phyloP scores from a whole-genome alignment of 495 filamentous ascomycete species.

The Trichocladium uniseriatum region DNA sequence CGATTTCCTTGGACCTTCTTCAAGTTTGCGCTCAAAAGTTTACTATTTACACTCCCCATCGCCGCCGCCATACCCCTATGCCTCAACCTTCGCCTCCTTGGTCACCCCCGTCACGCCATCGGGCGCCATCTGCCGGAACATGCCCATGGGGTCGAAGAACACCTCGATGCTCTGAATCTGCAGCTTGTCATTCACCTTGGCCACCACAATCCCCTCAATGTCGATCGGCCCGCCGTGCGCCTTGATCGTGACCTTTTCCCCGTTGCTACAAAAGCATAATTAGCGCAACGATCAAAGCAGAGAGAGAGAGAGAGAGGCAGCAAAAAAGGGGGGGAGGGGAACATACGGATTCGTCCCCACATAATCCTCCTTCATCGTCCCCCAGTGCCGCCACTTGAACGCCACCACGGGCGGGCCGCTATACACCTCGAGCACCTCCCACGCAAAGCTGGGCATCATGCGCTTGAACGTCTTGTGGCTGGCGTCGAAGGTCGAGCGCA shows the following conservation, averaged over 20 bases:
- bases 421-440: conserved; percentile 60
- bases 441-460: conserved; percentile 62
- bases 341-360: conserved; percentile 49
- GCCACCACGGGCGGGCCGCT: conserved; percentile 50
- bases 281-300: neutral
- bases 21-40: no score
- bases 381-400: conserved; percentile 60
- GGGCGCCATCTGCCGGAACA: conserved; percentile 55
- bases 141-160: conserved; percentile 55
- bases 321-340: neutral
- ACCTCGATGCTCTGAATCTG: conserved; percentile 49
- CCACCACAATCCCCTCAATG: conserved; percentile 46
- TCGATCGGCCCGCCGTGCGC: conserved; percentile 44
- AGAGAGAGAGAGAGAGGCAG: neutral
- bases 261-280: conserved; percentile 33
- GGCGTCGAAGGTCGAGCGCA: conserved; percentile 45
- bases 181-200: conserved; percentile 49
- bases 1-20: no score
- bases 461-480: conserved; percentile 60
- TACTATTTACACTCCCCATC: neutral
- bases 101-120: conserved; percentile 10
- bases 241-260: conserved; percentile 50
- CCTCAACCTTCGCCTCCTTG: conserved; percentile 2
- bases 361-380: conserved; percentile 55
- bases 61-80: neutral